Base-by-base conservation (phyloP, 768 basidiomycete species). In the Dendrothele bispora region DNA sequence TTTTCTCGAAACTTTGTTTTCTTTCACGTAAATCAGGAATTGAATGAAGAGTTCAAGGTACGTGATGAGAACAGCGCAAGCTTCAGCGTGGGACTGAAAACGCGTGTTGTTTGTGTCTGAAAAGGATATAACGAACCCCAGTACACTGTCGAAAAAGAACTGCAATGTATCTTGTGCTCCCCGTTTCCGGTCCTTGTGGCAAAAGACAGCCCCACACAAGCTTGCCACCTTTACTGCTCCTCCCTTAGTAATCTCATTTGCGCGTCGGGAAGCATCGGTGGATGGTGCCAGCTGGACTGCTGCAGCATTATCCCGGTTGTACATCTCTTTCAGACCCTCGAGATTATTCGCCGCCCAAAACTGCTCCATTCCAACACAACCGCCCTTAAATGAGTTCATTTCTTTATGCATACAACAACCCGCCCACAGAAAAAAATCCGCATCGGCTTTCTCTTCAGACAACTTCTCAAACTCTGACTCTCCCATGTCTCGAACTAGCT, bases 151-250 rank as follows among this genome's bases (percentile, higher is more conserved):
- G n/a, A n/a, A n/a, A n/a, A n/a, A n/a, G n/a, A n/a, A n/a, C n/a
- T n/a, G n/a, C n/a, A n/a, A n/a, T n/a, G n/a, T n/a, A n/a, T n/a
- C n/a, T n/a, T n/a, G n/a, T n/a, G n/a, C n/a, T n/a, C n/a, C n/a
- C n/a, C n/a, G n/a, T n/a, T n/a, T n/a, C n/a, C n/a, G n/a, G n/a
- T n/a, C n/a, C n/a, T 69, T 69, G 58, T 72, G 51, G 7, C 55
- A 49, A 35, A 65, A 69, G 1, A 72, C 48, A 0, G 57, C 51
- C 1, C 69, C 68, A 6, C 59, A 56, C 3, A 69, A 55, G 7
- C 39, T 43, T 1, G 61, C 57, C n/a, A n/a, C n/a, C n/a, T n/a
- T n/a, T n/a, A n/a, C n/a, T n/a, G n/a, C n/a, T n/a, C n/a, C n/a
- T n/a, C n/a, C n/a, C n/a, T n/a, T n/a, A n/a, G n/a, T n/a, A n/a